Conservation (phyloP, 768 basidiomycete genomes). For the Pholiota microspora region DNA sequence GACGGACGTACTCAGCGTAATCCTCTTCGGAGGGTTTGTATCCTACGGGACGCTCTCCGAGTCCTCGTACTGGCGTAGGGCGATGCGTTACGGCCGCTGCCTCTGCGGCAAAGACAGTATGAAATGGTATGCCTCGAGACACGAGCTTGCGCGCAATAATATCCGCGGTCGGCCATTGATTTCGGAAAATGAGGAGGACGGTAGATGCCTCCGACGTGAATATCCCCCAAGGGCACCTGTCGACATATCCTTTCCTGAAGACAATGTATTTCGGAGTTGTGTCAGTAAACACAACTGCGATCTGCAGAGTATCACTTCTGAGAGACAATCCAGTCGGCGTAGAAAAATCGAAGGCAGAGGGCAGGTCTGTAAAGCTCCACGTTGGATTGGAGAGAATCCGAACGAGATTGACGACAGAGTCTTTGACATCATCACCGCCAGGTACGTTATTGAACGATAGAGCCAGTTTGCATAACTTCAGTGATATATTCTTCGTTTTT, state of each 20-base stretch:
- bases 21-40: too few relatives aligned
- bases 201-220: not conserved
- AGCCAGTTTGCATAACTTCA: not conserved
- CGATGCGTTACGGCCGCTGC: too few relatives aligned
- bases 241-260: too few relatives aligned
- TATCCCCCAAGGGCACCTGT: not conserved
- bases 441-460: not conserved
- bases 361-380: not conserved
- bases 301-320: not conserved
- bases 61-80: not conserved
- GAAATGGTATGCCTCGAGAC: not conserved
- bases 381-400: not conserved
- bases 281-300: not conserved
- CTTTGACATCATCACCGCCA: not conserved
- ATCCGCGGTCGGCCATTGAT: not conserved
- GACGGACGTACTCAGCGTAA: conserved; percentile 2
- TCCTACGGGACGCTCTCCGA: not conserved
- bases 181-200: conserved; percentile 4
- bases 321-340: not conserved
- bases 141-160: conserved; percentile 3
- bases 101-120: not conserved
- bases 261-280: too few relatives aligned
- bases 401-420: not conserved
- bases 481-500: not conserved
- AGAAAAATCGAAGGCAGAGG: not conserved